Conservation (phyloP, 306 rosid species). For the Trifolium fragiferum region DNA sequence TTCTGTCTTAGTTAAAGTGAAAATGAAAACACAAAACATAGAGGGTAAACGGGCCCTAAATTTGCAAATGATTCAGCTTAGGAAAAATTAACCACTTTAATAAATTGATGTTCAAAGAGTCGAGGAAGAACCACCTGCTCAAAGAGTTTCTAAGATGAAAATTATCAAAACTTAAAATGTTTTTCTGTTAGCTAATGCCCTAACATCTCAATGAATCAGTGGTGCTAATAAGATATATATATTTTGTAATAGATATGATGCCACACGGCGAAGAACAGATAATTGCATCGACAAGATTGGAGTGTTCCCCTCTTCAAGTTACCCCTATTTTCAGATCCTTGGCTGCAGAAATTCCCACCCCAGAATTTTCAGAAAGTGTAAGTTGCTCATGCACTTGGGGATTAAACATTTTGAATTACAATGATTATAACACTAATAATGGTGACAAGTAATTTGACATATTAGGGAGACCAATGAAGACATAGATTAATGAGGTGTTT, state of each 20-base stretch:
- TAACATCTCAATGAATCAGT: conserved; percentile 33
- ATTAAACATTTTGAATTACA: neutral
- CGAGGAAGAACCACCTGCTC: neutral
- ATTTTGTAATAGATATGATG: conserved; percentile 57
- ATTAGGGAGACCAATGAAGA: neutral
- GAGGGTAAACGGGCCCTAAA: neutral
- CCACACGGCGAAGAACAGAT: conserved; percentile 56
- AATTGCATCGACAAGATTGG: conserved; percentile 54
- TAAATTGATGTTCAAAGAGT: neutral
- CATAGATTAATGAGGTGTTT: neutral
- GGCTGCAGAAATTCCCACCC: conserved; percentile 95
- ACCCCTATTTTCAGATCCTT: conserved; percentile 89
- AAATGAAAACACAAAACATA: neutral
- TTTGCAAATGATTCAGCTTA: conserved; percentile 8
- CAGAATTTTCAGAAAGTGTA: conserved; percentile 98
- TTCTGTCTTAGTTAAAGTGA: neutral
- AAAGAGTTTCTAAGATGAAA: conserved; percentile 7
- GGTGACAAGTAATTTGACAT: neutral
- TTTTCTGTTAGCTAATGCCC: neutral
- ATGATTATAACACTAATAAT: too few relatives aligned
- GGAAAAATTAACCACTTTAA: neutral
- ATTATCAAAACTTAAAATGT: conserved; percentile 3
- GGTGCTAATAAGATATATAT: conserved; percentile 37
- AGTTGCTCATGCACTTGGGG: conserved; percentile 48
- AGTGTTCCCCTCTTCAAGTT: conserved; percentile 83